Base-by-base conservation (phyloP, 1,139 yeast genomes). In the Yamadazyma membranifaciens region DNA sequence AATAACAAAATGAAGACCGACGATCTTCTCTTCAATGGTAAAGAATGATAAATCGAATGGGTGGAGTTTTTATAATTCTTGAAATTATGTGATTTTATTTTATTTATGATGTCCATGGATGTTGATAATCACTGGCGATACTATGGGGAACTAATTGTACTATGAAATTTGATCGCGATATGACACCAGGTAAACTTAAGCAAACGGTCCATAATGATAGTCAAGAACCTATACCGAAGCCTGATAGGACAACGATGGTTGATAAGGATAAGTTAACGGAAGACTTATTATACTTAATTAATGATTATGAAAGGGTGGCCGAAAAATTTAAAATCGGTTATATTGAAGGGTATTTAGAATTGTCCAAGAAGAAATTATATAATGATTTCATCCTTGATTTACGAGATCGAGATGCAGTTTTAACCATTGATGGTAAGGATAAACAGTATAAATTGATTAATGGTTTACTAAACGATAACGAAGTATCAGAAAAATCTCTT, bases 1-100 rank as follows among this genome's bases (percentile, higher is more conserved):
- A 88, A 85, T 29, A 88, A 69, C 31, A 87, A 68, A 0, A 87
- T 72, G 54, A 87, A 73, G 28, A 88, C 96, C 1, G 91, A 81
- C 1, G 95, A 81, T 37, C 96, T 67, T 43, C 96, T 62, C n/a
- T 69, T 45, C 3, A 71, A 61, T 1, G 87, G 87, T 10, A 82
- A 51, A 27, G 61, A 60, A 54, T 77, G 74, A 88, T 88, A 83
- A 13, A 80, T 63, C 57, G 86, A 55, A 37, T 49, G 45, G 47
- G 64, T 14, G 36, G 48, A 57, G 38, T 52, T 51, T 39, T 59
- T 65, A 52, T 62, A 65, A 53, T 59, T 46, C 33, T 47, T 38
- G 31, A 68, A 60, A 4, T 41, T 42, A 45, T 51, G 63, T 33
- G 43, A 44, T 26, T 51, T 50, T 41, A 69, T 48, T 43, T 14